Percentiles rank a stretch among this genome's conserved stretches.
Evolutionary conservation across 805 yeast genomes (phyloP).

Genomic region (Debaryomyces prosopidis): DNA sequence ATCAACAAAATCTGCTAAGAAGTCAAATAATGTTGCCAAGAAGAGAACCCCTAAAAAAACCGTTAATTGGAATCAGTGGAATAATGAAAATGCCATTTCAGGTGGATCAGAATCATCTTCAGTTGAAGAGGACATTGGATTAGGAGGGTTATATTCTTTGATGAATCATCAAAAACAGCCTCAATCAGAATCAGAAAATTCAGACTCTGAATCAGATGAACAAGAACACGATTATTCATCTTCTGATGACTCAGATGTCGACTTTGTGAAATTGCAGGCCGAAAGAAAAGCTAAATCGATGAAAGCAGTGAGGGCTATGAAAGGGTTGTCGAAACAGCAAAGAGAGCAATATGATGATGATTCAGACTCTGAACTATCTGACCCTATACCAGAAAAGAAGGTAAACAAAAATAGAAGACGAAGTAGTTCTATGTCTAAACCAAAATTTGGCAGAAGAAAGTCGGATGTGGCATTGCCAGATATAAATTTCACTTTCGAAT

Average conservation of each 20-base stretch:
- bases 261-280: constrained; percentile 70
- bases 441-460: constrained; percentile 35
- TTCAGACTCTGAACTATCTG: constrained; percentile 1
- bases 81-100: constrained; percentile 14
- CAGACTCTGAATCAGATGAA: constrained; percentile 15
- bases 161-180: constrained; percentile 10
- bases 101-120: constrained; percentile 15
- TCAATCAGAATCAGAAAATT: constrained; percentile 1
- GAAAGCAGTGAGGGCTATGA: constrained; percentile 43
- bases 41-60: constrained; percentile 26
- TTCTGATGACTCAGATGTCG: constrained; percentile 68
- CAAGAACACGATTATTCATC: constrained; percentile 38
- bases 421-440: constrained; percentile 14
- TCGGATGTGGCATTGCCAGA: constrained; percentile 43
- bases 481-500: constrained; percentile 42
- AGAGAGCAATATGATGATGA: neutral
- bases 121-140: constrained; percentile 12
- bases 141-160: constrained; percentile 24
- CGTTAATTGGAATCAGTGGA: constrained; percentile 12
- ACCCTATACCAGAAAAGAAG: neutral
- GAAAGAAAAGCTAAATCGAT: constrained; percentile 60
- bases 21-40: constrained; percentile 7
- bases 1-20: constrained; percentile 2
- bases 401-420: constrained; percentile 7
- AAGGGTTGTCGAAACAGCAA: constrained; percentile 18